Conservation (phyloP, 208 protist species). For the Trypanosoma theileri region DNA sequence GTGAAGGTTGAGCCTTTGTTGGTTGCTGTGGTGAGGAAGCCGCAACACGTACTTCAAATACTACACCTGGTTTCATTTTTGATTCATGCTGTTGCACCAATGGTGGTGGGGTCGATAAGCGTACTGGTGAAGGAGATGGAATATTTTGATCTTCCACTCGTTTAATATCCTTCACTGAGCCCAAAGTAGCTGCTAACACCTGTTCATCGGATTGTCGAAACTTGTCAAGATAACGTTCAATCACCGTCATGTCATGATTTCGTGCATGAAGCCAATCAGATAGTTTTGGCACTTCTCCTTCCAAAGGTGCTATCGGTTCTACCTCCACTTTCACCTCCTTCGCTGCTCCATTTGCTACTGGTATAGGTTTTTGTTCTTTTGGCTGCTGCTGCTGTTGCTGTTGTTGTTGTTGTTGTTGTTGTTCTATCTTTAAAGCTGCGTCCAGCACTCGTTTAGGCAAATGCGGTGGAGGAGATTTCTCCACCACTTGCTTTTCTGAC, state of each 20-base stretch:
- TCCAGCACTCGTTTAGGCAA: constrained; percentile 16
- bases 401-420: constrained; percentile 3
- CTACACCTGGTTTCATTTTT: not conserved
- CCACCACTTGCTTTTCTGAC: not conserved
- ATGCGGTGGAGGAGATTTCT: constrained; percentile 9
- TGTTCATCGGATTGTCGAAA: constrained; percentile 66
- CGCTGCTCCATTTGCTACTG: not conserved
- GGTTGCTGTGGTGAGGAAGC: not conserved
- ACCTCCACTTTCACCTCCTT: not conserved
- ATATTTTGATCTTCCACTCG: too few species aligned
- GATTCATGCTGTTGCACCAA: constrained; percentile 1
- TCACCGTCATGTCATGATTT: constrained; percentile 50
- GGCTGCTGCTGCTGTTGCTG: constrained; percentile 7
- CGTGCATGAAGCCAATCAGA: constrained; percentile 32
- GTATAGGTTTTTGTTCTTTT: not conserved
- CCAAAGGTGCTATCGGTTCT: not conserved
- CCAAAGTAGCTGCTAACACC: constrained; percentile 26
- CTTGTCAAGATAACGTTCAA: constrained; percentile 75
- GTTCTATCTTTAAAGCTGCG: not conserved
- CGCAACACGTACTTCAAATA: constrained; percentile 7
- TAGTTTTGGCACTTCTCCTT: constrained; percentile 3
- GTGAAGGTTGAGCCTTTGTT: not conserved
- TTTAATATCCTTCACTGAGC: not conserved
- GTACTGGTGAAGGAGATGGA: not conserved
- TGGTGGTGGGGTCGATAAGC: constrained; percentile 18